These are phyloP conservation scores for Diaporthe nobilis DNA, from an alignment of 2,329 filamentous ascomycete species.

Conservation along the genomic window DNA sequence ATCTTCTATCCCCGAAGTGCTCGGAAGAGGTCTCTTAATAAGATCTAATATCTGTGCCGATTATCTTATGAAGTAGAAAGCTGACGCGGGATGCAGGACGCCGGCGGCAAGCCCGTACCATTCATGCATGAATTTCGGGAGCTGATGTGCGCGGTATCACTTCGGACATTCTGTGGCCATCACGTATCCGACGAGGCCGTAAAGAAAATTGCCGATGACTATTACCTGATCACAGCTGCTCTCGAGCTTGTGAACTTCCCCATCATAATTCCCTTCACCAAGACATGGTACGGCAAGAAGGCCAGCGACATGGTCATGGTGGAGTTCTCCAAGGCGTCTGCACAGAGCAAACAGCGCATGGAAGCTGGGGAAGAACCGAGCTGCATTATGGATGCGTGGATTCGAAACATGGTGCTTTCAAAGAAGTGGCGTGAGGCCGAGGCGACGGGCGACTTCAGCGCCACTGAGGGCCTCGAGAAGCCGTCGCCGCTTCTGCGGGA, in stretches of 20 bases:
- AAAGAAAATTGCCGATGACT: constrained; percentile 95
- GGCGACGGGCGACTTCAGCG: background rate
- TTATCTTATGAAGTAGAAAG: constrained; percentile 64
- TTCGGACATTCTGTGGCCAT: constrained; percentile 96
- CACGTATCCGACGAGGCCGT: constrained; percentile 93
- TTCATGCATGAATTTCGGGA: constrained; percentile 96
- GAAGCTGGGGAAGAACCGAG: background rate
- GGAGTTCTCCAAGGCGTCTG: background rate
- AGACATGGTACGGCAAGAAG: constrained; percentile 97
- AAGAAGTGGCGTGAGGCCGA: background rate
- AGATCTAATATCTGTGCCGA: background rate
- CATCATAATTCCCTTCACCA: constrained; percentile 93
- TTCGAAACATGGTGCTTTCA: background rate
- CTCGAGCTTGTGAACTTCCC: constrained; percentile 98
- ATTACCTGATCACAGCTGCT: constrained; percentile 95
- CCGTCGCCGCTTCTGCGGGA: background rate
- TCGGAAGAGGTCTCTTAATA: background rate
- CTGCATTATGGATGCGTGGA: background rate
- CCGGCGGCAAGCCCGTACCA: constrained; percentile 57
- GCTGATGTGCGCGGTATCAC: constrained; percentile 93
- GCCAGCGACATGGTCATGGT: constrained; percentile 88
- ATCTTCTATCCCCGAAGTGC: background rate
- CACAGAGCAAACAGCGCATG: background rate
- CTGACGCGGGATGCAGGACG: constrained; percentile 62
- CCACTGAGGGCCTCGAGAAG: background rate